Evolutionary conservation across 2,329 filamentous ascomycete species (phyloP).

Genomic region (Chaetomium globosum): DNA sequence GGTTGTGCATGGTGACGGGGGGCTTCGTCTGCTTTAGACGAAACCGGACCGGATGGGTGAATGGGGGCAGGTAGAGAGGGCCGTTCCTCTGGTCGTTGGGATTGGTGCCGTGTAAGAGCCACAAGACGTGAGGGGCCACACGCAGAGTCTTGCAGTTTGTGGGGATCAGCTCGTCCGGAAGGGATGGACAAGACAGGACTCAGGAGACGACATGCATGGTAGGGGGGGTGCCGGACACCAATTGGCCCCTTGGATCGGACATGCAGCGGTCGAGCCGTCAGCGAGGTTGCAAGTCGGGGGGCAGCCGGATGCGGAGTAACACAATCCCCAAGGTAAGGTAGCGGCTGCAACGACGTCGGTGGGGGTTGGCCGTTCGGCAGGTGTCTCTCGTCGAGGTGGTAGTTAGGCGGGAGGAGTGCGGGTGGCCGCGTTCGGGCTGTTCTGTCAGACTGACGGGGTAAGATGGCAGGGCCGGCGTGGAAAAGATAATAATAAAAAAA

Average conservation of each 20-base stretch:
- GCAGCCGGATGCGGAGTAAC: conserved; percentile 36
- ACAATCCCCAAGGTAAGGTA: conserved; percentile 33
- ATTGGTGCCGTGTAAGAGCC: conserved; percentile 29
- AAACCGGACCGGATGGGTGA: conserved; percentile 31
- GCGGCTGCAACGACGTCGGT: conserved; percentile 42
- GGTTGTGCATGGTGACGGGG: conserved; percentile 48
- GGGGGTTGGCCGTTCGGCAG: conserved; percentile 39
- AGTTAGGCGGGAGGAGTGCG: not conserved
- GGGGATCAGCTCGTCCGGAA: conserved; percentile 37
- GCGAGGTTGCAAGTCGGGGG: conserved; percentile 43
- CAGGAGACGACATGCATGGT: conserved; percentile 55
- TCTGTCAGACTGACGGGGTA: not conserved
- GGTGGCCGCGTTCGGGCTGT: not conserved
- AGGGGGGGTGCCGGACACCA: conserved; percentile 40
- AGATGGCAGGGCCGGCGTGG: no score
- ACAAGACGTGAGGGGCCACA: conserved; percentile 22
- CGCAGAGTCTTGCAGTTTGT: conserved; percentile 28
- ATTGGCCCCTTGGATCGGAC: conserved; percentile 46
- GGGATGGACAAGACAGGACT: conserved; percentile 34
- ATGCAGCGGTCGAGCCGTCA: conserved; percentile 42
- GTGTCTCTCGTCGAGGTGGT: conserved; percentile 37
- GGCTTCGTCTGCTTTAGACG: conserved; percentile 32
- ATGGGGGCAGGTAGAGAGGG: conserved; percentile 28
- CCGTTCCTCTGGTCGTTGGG: conserved; percentile 27
- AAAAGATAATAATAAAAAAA: no score